Evolutionary conservation across 2,329 filamentous ascomycete species (phyloP).

Genomic region (Aureobasidium leucospermi): DNA sequence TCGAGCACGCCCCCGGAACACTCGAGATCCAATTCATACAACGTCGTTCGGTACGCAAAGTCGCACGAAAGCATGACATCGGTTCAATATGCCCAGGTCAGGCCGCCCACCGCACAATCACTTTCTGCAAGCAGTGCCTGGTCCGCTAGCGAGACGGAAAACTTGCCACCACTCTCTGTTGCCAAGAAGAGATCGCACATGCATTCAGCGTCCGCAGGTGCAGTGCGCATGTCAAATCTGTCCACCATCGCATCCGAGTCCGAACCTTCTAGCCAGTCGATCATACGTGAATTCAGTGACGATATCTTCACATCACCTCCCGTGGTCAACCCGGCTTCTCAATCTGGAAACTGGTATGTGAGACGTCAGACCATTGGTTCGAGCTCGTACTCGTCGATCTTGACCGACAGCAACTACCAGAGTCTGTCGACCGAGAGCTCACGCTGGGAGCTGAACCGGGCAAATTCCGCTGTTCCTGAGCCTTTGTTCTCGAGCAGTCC

Average conservation of each 20-base stretch:
- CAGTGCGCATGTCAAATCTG: constrained; percentile 19
- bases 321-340: neutral
- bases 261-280: constrained; percentile 7
- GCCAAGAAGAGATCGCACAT: constrained; percentile 24
- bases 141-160: constrained; percentile 18
- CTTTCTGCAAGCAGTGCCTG: constrained; percentile 15
- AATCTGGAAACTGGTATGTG: constrained; percentile 7
- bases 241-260: constrained; percentile 32
- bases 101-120: constrained; percentile 15
- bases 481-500: constrained; percentile 24
- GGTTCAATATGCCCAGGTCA: constrained; percentile 15
- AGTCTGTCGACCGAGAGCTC: constrained; percentile 3
- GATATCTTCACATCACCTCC: constrained; percentile 10
- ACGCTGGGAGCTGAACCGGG: neutral
- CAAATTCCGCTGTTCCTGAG: constrained; percentile 26
- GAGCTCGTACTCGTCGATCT: constrained; percentile 1
- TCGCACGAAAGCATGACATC: constrained; percentile 14
- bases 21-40: constrained; percentile 13
- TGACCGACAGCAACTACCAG: neutral
- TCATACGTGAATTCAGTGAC: constrained; percentile 21
- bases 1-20: constrained; percentile 5
- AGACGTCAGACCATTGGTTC: constrained; percentile 9
- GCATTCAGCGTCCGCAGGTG: constrained; percentile 14
- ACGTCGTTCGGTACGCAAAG: constrained; percentile 16
- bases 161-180: constrained; percentile 27